Evolutionary conservation across 1,139 yeast species (phyloP).

Genomic region (Diutina sp.): DNA sequence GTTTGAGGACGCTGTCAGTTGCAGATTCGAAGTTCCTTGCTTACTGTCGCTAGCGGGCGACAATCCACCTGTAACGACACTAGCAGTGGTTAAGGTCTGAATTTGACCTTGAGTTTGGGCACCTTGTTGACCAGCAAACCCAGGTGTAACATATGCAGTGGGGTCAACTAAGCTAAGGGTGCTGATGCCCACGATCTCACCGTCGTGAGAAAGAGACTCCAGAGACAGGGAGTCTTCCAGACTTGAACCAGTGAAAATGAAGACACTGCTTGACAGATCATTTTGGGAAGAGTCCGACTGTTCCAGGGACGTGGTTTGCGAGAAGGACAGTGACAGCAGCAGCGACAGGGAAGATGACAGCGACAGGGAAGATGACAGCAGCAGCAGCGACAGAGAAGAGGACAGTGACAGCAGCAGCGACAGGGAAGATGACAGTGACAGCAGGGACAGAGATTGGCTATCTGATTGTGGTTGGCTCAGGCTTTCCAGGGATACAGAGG

Average conservation of each 20-base stretch:
- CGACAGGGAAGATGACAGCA: too few relatives aligned
- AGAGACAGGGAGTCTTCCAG: background rate
- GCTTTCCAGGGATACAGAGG: background rate
- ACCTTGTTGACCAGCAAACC: slow-evolving; percentile 1
- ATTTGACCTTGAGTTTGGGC: slow-evolving; percentile 2
- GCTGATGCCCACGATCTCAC: background rate
- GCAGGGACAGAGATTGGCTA: background rate
- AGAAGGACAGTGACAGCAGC: background rate
- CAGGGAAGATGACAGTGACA: background rate
- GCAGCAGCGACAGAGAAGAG: background rate
- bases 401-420: background rate
- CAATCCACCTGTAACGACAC: background rate
- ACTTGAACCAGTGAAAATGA: background rate
- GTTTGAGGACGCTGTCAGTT: background rate
- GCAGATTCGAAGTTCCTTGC: background rate
- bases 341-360: background rate
- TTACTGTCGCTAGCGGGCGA: background rate
- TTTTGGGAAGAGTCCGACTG: background rate
- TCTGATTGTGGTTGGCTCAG: background rate
- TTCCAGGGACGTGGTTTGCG: background rate
- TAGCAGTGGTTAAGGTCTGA: background rate
- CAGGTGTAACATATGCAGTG: background rate
- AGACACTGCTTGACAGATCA: background rate
- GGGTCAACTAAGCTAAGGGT: background rate
- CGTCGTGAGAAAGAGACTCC: background rate